Percentiles rank a stretch among this genome's conserved stretches.
Evolutionary conservation across 805 yeast genomes (phyloP).

Genomic region (Middelhovenomyces tepae): DNA sequence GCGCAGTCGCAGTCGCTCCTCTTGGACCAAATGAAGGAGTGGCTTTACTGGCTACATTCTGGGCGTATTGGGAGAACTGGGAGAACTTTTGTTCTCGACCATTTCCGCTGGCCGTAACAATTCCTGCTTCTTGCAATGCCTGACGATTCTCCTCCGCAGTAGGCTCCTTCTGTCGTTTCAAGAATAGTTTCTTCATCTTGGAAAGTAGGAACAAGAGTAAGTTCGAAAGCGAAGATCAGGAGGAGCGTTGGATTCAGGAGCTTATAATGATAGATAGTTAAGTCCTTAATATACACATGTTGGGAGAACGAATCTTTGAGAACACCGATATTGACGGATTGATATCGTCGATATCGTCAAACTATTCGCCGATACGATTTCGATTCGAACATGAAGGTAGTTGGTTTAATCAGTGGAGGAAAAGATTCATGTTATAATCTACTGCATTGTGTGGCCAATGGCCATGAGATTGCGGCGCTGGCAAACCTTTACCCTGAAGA

Average conservation of each 20-base stretch:
- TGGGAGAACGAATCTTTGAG: neutral
- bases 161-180: conserved; percentile 39
- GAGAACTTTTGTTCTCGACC: conserved; percentile 41
- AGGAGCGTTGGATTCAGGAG: neutral
- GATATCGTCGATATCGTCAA: neutral
- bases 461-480: conserved; percentile 77
- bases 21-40: conserved; percentile 8
- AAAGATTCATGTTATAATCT: conserved; percentile 91
- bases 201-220: too few species aligned
- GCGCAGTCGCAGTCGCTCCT: conserved; percentile 5
- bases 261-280: neutral
- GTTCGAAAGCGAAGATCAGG: too few species aligned
- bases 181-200: conserved; percentile 40
- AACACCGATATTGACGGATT: too few species aligned
- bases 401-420: conserved; percentile 90
- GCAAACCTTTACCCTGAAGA: conserved; percentile 72
- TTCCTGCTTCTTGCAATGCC: conserved; percentile 33
- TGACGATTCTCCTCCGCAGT: conserved; percentile 39
- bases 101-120: conserved; percentile 31
- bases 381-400: conserved; percentile 83
- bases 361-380: too few species aligned
- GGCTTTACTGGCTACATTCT: conserved; percentile 29
- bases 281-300: neutral
- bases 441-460: conserved; percentile 72
- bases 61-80: conserved; percentile 42